Percentiles rank a stretch among this genome's conserved stretches.
Conservation (phyloP, 2,329 filamentous ascomycete genomes). For the Biscogniauxia mediterranea region DNA sequence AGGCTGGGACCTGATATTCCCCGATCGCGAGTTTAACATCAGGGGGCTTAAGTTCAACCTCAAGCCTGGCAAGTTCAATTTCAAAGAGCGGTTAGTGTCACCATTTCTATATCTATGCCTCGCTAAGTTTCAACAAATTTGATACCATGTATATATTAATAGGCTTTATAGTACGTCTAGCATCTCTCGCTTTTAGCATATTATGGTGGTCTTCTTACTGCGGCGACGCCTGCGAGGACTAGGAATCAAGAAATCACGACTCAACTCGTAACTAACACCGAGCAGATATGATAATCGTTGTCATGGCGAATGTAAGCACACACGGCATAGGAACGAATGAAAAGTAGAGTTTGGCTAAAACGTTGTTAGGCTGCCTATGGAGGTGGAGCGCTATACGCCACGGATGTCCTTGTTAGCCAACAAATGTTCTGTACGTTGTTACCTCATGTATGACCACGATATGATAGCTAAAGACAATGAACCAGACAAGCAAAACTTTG, state of each 20-base stretch:
- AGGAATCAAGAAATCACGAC: background rate
- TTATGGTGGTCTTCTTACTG: no score
- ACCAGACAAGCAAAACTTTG: constrained; percentile 50
- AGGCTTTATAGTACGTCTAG: background rate
- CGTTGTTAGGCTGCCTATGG: constrained; percentile 52
- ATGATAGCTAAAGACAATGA: constrained; percentile 3
- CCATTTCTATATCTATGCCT: background rate
- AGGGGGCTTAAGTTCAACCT: constrained; percentile 38
- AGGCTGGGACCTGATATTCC: constrained; percentile 36
- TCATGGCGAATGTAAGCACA: constrained; percentile 60
- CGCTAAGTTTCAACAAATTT: no score
- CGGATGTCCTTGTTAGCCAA: constrained; percentile 50
- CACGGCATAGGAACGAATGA: no score
- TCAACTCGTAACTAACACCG: background rate
- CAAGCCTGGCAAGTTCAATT: constrained; percentile 40
- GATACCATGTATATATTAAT: background rate
- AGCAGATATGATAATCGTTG: constrained; percentile 42
- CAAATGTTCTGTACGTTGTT: constrained; percentile 45
- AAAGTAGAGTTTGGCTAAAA: background rate
- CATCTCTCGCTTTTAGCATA: no score
- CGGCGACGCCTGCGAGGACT: background rate
- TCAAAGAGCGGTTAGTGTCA: constrained; percentile 31
- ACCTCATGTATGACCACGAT: background rate
- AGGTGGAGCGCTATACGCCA: constrained; percentile 56
- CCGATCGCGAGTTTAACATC: constrained; percentile 32